These are phyloP conservation scores for Apiotrichum gracile DNA, from an alignment of 1,284 basidiomycete species.

Conservation along the genomic window DNA sequence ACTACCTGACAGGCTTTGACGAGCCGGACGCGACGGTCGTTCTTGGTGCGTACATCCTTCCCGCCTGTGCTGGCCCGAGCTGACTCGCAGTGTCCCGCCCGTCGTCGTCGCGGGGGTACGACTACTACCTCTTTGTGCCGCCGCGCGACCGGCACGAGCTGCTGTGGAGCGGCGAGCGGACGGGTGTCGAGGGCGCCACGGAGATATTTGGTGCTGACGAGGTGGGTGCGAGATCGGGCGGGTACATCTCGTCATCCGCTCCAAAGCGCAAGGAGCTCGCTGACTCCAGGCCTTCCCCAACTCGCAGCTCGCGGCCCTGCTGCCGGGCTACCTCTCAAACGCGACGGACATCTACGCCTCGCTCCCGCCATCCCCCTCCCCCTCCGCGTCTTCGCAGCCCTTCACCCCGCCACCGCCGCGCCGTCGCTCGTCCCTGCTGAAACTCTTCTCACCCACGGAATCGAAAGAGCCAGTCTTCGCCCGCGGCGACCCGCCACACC, in stretches of 20 bases:
- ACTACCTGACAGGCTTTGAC: slow-evolving; percentile 91
- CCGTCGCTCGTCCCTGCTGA: slow-evolving; percentile 39
- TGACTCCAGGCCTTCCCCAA: slow-evolving; percentile 42
- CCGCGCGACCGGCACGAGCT: slow-evolving; percentile 72
- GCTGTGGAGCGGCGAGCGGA: slow-evolving; percentile 86
- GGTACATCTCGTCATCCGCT: slow-evolving; percentile 42
- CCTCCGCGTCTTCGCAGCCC: slow-evolving; percentile 37
- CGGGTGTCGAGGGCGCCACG: slow-evolving; percentile 58
- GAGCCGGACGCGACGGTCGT: slow-evolving; percentile 87
- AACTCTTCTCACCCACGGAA: slow-evolving; percentile 35
- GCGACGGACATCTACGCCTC: slow-evolving; percentile 43
- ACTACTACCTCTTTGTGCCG: slow-evolving; percentile 80
- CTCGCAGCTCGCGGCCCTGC: slow-evolving; percentile 31
- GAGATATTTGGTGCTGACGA: slow-evolving; percentile 70
- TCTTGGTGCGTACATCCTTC: slow-evolving; percentile 57
- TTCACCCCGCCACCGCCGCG: slow-evolving; percentile 35
- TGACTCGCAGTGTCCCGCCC: slow-evolving; percentile 31
- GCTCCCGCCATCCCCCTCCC: slow-evolving; percentile 43
- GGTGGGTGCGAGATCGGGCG: slow-evolving; percentile 23
- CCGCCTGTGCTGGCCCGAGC: too few relatives aligned
- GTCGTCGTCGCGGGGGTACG: slow-evolving; percentile 69
- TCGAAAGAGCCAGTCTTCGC: slow-evolving; percentile 18
- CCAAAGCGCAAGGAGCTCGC: too few relatives aligned
- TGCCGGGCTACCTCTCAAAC: slow-evolving; percentile 32
- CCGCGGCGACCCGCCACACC: slow-evolving; percentile 39